phyloP scores from a whole-genome alignment of 306 rosid species.

The Myrica gale region DNA sequence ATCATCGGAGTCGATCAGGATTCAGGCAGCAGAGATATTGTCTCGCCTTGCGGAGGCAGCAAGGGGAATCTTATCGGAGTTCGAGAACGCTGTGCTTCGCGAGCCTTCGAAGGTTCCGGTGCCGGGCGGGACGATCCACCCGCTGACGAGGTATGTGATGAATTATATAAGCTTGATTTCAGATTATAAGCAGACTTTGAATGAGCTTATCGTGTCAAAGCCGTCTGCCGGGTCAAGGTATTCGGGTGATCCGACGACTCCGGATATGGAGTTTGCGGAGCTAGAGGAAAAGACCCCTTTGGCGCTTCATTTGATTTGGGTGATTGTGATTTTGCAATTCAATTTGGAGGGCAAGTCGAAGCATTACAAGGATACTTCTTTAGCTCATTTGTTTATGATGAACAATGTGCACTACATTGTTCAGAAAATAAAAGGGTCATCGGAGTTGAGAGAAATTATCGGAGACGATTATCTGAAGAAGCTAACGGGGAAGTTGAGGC shows the following conservation, averaged over 20 bases:
- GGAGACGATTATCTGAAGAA: slow-evolving; percentile 86
- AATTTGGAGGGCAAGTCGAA: slow-evolving; percentile 90
- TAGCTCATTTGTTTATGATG: slow-evolving; percentile 82
- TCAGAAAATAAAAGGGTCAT: slow-evolving; percentile 82
- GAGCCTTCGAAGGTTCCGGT: slow-evolving; percentile 90
- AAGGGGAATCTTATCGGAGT: slow-evolving; percentile 87
- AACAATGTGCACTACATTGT: slow-evolving; percentile 98
- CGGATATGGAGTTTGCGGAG: slow-evolving; percentile 88
- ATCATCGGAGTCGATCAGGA: slow-evolving; percentile 72
- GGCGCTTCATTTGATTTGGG: slow-evolving; percentile 96
- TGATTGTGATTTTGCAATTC: slow-evolving; percentile 81
- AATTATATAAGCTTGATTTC: slow-evolving; percentile 89
- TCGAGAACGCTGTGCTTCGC: slow-evolving; percentile 84
- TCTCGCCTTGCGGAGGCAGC: slow-evolving; percentile 94
- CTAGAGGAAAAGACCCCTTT: slow-evolving; percentile 74
- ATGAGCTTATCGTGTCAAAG: slow-evolving; percentile 83
- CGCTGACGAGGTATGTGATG: slow-evolving; percentile 96
- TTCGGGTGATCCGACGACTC: slow-evolving; percentile 74
- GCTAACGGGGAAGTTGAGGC: slow-evolving; percentile 74
- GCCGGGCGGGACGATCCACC: slow-evolving; percentile 97
- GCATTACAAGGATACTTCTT: slow-evolving; percentile 77
- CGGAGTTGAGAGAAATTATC: slow-evolving; percentile 86
- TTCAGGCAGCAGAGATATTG: slow-evolving; percentile 90
- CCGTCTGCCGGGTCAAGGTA: slow-evolving; percentile 82
- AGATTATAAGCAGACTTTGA: slow-evolving; percentile 77